Base-by-base conservation (phyloP, 805 yeast species). In the Nakazawaea ernobii region DNA sequence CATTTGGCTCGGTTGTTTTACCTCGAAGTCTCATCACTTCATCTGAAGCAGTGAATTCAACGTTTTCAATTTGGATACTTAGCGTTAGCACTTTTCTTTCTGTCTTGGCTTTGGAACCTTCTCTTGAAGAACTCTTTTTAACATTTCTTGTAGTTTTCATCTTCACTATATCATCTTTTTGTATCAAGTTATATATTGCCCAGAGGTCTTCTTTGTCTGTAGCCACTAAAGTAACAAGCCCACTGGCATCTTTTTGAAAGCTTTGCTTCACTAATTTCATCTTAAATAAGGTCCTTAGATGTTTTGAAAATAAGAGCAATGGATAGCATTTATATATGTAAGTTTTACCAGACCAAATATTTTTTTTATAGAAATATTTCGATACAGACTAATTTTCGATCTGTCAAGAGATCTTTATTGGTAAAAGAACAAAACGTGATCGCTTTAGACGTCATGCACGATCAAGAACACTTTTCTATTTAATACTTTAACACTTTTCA, bases 121-220 rank as follows among this genome's bases (percentile, higher is more conserved):
- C 64, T 7, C 52, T 63, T 7, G 40, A 20, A 7, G 48, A 38
- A 10, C 60, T 53, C 42, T 66, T 67, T 52, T 71, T 73, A 32
- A 86, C 75, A 57, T 83, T 83, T 63, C 96, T 70, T 53, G 74
- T 68, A 9, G 96, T 86, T 51, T 75, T 74, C 46, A 91, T 68
- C 49, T 79, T 78, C 5, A 92, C 72, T 53, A 79, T 82, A 66
- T 94, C 98, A 17, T 84, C 86, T 47, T 78, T 77, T 43, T 81
- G 83, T 2, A 94, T 72, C 26, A 94, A 68, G 59, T 92, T 94
- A 69, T 89, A 89, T 4, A 88, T 60, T 26, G 86, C 82, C 89
- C 97, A 94, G 51, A 94, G 70, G 62, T 92, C 99, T 56, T 92
- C 97, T 42, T 85, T 79, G 57, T 94, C 98, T 58, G 91, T 86